Evolutionary conservation across 306 rosid genomes (phyloP), one percentile per base, ranked within the genome.

Genomic region (Canavalia gladiata): DNA sequence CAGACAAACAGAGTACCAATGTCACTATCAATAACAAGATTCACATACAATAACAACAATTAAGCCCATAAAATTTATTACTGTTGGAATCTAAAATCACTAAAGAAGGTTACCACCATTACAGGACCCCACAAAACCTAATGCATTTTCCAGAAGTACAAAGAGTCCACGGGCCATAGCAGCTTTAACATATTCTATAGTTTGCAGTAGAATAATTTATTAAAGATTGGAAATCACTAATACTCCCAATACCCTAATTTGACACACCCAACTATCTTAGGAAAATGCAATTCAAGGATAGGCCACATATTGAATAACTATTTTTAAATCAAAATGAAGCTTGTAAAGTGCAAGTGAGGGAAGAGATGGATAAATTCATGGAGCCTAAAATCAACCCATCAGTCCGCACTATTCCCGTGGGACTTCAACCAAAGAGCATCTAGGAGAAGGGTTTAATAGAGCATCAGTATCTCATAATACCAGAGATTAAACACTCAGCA

Each of bases 61-160:
- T 18, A 12, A 8, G 25, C 79, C 46, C 29, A 29, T 60, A 49
- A 42, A 80, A 25, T 2, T 33, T 18, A 68, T 72, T 43, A 52
- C 6, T 11, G 43, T 4, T 42, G 60, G 51, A 50, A 29, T 64
- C n/a, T 13, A 12, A 46, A 67, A 58, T 54, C 33, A 12, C 64
- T 39, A 28, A 49, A 58, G 85, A 82, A 75, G 47, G 51, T 54
- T 41, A 43, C 59, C 46, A 81, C 43, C 62, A 57, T 29, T 33
- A 41, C 13, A 34, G 47, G 7, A 35, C 10, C 51, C 54, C 45
- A 45, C 9, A 45, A 65, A 68, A 67, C 64, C 29, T 12, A 37
- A 47, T 2, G 7, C 70, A 55, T 3, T 31, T 42, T 6, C 55
- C 33, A 58, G 66, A 49, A 10, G 41, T 69, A n/a, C 79, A 37